Evolutionary conservation across 257 asterid genomes (phyloP), one percentile per base, ranked within the genome.

Genomic region (Verbascum thapsus): DNA sequence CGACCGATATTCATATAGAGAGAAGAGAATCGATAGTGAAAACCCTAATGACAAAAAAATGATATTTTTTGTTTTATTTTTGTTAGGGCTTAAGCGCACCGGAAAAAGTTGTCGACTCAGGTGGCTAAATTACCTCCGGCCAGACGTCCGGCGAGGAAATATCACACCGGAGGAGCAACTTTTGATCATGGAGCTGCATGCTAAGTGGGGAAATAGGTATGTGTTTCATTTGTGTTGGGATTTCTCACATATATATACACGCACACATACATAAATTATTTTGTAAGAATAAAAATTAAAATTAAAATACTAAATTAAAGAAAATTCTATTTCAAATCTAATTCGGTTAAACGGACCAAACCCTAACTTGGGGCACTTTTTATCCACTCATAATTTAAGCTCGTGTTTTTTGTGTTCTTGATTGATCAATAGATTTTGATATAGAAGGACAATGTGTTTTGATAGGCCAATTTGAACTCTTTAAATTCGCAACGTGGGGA

Each of bases 41-140:
- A 26, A 26, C 32, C 32, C 32, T 26, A 26, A 26, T 26, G 32
- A n/a, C n/a, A n/a, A 26, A 26, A 5, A 26, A 26, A 26, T 26
- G 3, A 26, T 26, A 1, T 26, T 26, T 26, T 26, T 26, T 26
- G 3, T 26, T 26, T 5, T 26, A 2, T 26, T 1, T 26, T 26
- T 26, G 32, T 26, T 26, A 92, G 98, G 98, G 67, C 85, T 92
- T 7, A 88, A 85, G 72, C 85, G 98, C 47, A 89, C 98, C 2
- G 98, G 98, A 35, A 92, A 92, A 72, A 92, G 98, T 41, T 89
- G 98, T 61, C 86, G 98, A 6, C 87, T 92, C 44, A 81, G 98
- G 68, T 92, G 98, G 98, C 81, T 92, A 4, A 92, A 92, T 68
- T 92, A 92, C 43, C 98, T 92, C 72, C 81, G 98, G 32, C 98